phyloP scores from a whole-genome alignment of 371 early-diverging fungal genomes.

The Actinomucor elegans region DNA sequence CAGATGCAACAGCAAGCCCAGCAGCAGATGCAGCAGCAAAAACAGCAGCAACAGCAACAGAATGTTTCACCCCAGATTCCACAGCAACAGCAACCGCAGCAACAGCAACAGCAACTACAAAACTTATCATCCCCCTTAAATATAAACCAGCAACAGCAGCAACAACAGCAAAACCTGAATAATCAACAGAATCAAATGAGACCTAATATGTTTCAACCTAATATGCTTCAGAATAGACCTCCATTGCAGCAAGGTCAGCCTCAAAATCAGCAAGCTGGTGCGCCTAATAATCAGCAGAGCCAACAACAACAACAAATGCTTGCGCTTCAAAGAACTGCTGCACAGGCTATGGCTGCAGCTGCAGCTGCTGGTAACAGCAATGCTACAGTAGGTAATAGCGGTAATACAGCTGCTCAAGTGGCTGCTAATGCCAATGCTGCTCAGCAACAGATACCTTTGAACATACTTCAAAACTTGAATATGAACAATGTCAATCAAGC shows the following conservation, averaged over 20 bases:
- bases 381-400: not conserved
- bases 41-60: slow-evolving; percentile 49
- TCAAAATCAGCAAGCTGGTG: slow-evolving; percentile 11
- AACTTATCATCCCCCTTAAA: slow-evolving; percentile 21
- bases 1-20: slow-evolving; percentile 11
- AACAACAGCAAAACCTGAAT: slow-evolving; percentile 15
- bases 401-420: slow-evolving; percentile 5
- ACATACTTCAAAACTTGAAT: slow-evolving; percentile 28
- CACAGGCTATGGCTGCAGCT: slow-evolving; percentile 26
- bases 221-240: slow-evolving; percentile 27
- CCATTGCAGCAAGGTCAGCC: slow-evolving; percentile 17
- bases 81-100: slow-evolving; percentile 16
- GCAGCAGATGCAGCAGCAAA: slow-evolving; percentile 10
- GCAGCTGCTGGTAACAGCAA: slow-evolving; percentile 20
- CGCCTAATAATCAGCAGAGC: slow-evolving; percentile 7
- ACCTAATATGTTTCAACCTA: slow-evolving; percentile 32
- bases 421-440: slow-evolving; percentile 1
- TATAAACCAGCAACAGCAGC: slow-evolving; percentile 14
- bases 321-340: slow-evolving; percentile 32
- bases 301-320: slow-evolving; percentile 25
- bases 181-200: slow-evolving; percentile 27
- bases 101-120: slow-evolving; percentile 16
- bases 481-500: slow-evolving; percentile 17
- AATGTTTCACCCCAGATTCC: slow-evolving; percentile 39
- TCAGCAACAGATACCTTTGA: slow-evolving; percentile 25